Conservation (phyloP, 2,329 filamentous ascomycete genomes). For the Domatiomyces catenatus region DNA sequence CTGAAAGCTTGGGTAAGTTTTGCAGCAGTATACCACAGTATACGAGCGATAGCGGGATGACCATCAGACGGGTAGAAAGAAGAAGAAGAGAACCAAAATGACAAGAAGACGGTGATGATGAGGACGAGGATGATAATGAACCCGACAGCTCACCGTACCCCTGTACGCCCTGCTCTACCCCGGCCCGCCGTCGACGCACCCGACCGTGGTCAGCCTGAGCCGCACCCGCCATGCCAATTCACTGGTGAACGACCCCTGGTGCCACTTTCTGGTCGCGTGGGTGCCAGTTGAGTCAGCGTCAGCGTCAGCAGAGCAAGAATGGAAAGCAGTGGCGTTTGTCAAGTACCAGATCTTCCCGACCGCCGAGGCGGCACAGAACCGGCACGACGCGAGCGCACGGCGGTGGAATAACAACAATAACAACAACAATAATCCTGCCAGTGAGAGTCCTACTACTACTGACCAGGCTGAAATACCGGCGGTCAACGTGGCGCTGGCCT, state of each 20-base stretch:
- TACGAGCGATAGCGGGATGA: too few relatives aligned
- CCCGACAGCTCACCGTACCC: constrained; percentile 1
- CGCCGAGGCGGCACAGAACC: not conserved
- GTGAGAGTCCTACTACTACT: not conserved
- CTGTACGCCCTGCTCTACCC: constrained; percentile 7
- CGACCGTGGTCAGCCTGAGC: constrained; percentile 2
- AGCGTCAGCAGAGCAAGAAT: not conserved
- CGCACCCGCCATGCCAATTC: constrained; percentile 3
- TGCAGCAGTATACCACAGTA: too few relatives aligned
- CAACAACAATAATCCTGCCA: not conserved
- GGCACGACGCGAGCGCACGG: not conserved
- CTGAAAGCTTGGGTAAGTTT: not conserved
- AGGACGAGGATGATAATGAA: constrained; percentile 1
- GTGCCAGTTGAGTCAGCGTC: not conserved
- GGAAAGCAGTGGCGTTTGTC: not conserved
- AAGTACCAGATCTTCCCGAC: not conserved
- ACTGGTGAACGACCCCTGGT: constrained; percentile 1
- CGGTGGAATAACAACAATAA: not conserved
- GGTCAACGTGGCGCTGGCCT: not conserved
- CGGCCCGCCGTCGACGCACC: constrained; percentile 4
- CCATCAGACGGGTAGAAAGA: too few relatives aligned
- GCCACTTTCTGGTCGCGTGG: not conserved
- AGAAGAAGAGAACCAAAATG: too few relatives aligned
- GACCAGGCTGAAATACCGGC: too few relatives aligned
- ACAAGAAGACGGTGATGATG: too few relatives aligned